Conservation (phyloP, 2,329 filamentous ascomycete genomes). For the Cercospora citrullina region DNA sequence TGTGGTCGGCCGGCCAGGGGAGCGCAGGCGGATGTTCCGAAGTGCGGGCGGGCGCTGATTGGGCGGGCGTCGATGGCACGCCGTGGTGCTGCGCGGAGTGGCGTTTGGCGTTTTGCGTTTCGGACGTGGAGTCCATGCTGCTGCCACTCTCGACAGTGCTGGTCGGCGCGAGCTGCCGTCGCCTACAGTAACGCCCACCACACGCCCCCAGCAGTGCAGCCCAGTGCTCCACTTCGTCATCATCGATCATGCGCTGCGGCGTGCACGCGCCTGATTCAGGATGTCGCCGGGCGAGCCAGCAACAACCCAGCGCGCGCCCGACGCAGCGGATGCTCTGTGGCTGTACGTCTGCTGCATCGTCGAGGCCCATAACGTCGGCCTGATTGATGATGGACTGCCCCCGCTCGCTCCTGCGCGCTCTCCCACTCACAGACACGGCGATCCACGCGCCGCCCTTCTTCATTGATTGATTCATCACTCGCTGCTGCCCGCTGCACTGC, state of each 20-base stretch:
- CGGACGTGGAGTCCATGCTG: background rate
- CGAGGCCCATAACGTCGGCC: constrained; percentile 14
- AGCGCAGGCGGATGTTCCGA: too few species aligned
- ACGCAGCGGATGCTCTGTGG: constrained; percentile 15
- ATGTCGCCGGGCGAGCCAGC: constrained; percentile 2
- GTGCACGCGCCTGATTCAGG: background rate
- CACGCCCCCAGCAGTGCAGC: background rate
- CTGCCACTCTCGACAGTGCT: background rate
- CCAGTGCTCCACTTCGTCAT: background rate
- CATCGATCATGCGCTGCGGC: background rate
- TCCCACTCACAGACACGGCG: background rate
- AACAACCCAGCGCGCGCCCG: constrained; percentile 1
- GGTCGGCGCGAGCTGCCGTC: constrained; percentile 7
- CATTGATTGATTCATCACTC: background rate
- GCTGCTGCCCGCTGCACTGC: background rate
- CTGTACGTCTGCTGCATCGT: constrained; percentile 15
- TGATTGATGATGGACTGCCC: constrained; percentile 1
- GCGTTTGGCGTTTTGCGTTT: background rate
- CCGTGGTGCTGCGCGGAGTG: background rate
- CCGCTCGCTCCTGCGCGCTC: background rate
- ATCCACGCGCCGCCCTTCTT: background rate
- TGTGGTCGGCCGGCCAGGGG: too few species aligned
- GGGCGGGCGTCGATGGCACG: background rate
- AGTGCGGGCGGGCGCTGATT: too few species aligned
- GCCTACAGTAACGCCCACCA: background rate